Base-by-base conservation (phyloP, 2,329 filamentous ascomycete species). In the Neonectria sp. region DNA sequence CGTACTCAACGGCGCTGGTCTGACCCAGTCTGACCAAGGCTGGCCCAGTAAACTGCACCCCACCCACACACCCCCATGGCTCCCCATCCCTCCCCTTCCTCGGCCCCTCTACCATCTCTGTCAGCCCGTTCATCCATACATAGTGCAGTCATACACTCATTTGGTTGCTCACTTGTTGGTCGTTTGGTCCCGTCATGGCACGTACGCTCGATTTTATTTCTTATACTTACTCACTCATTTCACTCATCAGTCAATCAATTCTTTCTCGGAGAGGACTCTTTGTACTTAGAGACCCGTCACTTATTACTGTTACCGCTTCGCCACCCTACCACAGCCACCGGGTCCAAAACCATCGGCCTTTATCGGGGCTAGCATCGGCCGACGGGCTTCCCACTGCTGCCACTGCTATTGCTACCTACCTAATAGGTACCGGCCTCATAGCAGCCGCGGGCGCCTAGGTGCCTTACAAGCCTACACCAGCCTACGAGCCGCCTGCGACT, bases 1-100 rank as follows among this genome's bases (percentile, higher is more conserved):
- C 43, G 35, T 52, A 35, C 15, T 40, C 49, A 37, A 27, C 40
- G 55, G 17, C 37, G 7, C 43, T 53, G 49, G 52, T 63, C 52
- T 27, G 17, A 25, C 52, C 46, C 49, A 33, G 46, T 21, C 37
- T 40, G 37, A 8, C 37, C 37, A 6, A 40, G 37, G 37, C 37
- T 40, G 17, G 33, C 45, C 37, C 49, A n/a, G 46, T 40, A 24
- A 52, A 60, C 27, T 17, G 31, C 33, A 51, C 46, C 11, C 21
- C 56, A 51, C 25, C 24, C n/a, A 21, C 11, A 15, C 35, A 27
- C 52, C 33, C 33, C 9, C 52, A 5, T n/a, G 33, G 33, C n/a
- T 43, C 31, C 33, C 52, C 33, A 60, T 40, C 57, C 46, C n/a
- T 49, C 21, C 37, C 17, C 21, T 51, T 49, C 25, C 25, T 35